Evolutionary conservation across 345 rosid genomes (phyloP).

Genomic region (Sonneratia caseolaris): DNA sequence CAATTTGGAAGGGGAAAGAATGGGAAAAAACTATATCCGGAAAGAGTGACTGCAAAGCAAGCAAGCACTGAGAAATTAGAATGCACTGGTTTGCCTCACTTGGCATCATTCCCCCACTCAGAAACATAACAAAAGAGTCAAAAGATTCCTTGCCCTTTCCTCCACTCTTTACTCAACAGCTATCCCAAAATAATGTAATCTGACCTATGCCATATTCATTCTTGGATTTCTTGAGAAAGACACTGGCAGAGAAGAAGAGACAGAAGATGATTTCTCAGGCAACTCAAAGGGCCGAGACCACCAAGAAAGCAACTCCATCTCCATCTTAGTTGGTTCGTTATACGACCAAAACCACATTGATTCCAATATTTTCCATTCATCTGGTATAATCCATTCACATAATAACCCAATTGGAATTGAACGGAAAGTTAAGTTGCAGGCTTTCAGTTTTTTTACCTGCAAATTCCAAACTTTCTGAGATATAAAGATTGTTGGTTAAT

Average conservation of each 20-base stretch:
- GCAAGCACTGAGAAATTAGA: constrained; percentile 1
- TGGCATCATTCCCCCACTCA: constrained; percentile 33
- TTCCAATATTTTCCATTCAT: too few relatives aligned
- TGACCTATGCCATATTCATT: too few relatives aligned
- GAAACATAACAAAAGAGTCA: constrained; percentile 15
- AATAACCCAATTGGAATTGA: background rate
- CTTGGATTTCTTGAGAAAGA: background rate
- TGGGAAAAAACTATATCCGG: background rate
- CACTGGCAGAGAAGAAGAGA: background rate
- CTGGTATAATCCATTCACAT: too few relatives aligned
- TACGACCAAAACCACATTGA: too few relatives aligned
- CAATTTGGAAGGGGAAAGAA: background rate
- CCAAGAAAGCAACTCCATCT: background rate
- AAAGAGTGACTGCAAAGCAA: constrained; percentile 13
- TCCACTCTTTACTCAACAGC: constrained; percentile 32
- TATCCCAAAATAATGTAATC: constrained; percentile 7
- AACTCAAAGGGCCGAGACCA: background rate
- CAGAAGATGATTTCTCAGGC: background rate
- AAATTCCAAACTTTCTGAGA: background rate
- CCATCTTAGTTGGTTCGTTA: too few relatives aligned
- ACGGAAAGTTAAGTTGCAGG: background rate
- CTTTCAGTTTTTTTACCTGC: background rate
- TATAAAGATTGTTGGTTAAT: background rate
- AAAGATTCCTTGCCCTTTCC: constrained; percentile 52
- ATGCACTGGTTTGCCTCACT: constrained; percentile 9